Evolutionary conservation across 441 rosid genomes (phyloP).

Genomic region (Eruca vesicaria): DNA sequence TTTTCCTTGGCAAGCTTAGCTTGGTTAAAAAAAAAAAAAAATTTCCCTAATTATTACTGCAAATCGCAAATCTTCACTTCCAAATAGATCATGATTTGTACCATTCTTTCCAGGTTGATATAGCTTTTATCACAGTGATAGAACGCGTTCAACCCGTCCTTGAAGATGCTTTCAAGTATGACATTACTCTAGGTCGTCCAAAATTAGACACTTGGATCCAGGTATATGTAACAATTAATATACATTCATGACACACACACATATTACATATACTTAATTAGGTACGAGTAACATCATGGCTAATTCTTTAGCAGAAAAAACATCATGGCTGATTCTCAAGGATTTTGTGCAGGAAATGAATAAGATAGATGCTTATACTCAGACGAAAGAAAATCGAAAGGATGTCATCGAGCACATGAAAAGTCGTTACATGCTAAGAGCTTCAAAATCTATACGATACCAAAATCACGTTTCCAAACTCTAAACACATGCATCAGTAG

Average conservation of each 20-base stretch:
- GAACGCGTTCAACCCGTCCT: conserved; percentile 56
- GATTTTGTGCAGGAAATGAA: no score
- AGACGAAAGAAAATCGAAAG: no score
- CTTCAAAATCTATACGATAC: not conserved
- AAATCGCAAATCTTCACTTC: not conserved
- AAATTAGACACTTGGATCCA: no score
- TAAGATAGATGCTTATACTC: no score
- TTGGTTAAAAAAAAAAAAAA: conserved; percentile 50
- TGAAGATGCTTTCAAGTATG: no score
- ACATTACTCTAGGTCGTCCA: no score
- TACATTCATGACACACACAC: not conserved
- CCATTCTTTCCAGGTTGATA: conserved; percentile 49
- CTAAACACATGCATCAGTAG: no score
- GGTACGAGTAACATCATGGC: not conserved
- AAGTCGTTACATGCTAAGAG: not conserved
- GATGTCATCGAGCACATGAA: no score
- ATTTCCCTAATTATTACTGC: not conserved
- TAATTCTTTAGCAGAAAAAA: no score
- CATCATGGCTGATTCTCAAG: no score
- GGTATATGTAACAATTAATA: no score
- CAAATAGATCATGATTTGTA: not conserved
- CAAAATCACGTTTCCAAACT: not conserved
- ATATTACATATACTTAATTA: not conserved
- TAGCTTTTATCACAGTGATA: conserved; percentile 65
- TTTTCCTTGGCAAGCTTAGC: conserved; percentile 77